These are phyloP conservation scores for Mallotus nudiflorus DNA, from an alignment of 345 rosid genomes.

Conservation along the genomic window DNA sequence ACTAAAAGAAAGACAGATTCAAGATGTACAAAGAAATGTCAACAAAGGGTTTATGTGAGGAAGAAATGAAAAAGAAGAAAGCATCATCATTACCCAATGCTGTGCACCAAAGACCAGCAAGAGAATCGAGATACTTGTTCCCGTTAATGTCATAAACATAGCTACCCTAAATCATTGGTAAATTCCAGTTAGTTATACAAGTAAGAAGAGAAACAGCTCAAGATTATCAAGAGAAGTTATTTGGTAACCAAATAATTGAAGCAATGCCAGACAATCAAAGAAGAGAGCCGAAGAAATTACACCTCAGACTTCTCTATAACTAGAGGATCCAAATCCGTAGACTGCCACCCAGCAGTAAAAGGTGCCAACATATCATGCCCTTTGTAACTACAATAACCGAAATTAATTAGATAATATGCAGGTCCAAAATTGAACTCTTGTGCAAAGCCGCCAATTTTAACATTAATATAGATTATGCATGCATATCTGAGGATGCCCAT, in stretches of 20 bases:
- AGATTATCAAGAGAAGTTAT: background rate
- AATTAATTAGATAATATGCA: conserved; percentile 8
- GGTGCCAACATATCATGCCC: conserved; percentile 99
- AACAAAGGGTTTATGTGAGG: background rate
- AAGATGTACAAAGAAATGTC: background rate
- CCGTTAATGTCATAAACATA: conserved; percentile 78
- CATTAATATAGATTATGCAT: background rate
- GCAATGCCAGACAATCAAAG: background rate
- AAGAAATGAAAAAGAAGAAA: background rate
- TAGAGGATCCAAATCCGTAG: conserved; percentile 71
- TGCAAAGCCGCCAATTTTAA: background rate
- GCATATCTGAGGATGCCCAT: background rate
- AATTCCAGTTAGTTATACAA: conserved; percentile 13
- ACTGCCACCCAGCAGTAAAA: conserved; percentile 97
- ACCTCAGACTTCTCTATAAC: conserved; percentile 87
- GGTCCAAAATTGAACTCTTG: background rate
- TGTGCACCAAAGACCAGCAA: conserved; percentile 97
- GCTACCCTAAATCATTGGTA: conserved; percentile 56
- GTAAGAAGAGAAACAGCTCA: background rate
- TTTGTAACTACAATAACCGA: conserved; percentile 56
- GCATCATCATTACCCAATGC: conserved; percentile 61
- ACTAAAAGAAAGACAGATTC: background rate
- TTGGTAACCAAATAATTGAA: background rate
- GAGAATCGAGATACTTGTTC: conserved; percentile 92
- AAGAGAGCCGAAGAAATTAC: conserved; percentile 7